Evolutionary conservation across 352 stramenopile genomes (phyloP), one percentile per base, ranked within the genome.

Genomic region (Lagenidium giganteum): DNA sequence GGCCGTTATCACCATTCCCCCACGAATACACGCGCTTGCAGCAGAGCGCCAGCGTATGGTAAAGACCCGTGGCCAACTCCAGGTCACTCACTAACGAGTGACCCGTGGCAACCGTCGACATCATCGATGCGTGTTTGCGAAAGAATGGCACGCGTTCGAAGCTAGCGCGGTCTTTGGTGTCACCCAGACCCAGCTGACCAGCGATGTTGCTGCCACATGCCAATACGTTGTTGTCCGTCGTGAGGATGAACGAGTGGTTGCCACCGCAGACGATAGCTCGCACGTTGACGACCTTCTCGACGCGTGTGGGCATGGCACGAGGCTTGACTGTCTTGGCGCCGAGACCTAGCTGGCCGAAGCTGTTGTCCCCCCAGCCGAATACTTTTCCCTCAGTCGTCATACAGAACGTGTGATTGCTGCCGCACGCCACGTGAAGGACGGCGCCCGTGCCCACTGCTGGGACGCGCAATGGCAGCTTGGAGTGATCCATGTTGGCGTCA

Each of bases 311-410:
- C 27, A 58, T 65, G 5, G 39, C 54, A 16, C 64, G 36, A 4
- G 56, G 57, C 22, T 70, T 63, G 11, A 35, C 12, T 20, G 31
- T 51, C 44, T 62, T 72, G 17, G 25, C 37, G 8, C 68, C 67
- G 26, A 78, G 56, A 43, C 73, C 67, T 4, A 89, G 46, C 41
- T 89, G 73, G 0, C 77, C 77, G 33, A 40, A 79, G 2, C 51
- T 57, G 39, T 87, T 89, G 45, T 87, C 73, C 1, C 76, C 73
- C 76, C 76, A 89, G 7, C 61, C 61, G 24, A 72, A 89, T 4
- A 83, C 61, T 13, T 70, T 68, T 8, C 64, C 66, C 28, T 84
- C 70, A 3, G 53, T 61, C 12, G 64, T 81, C 43, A 84, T 46
- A 28, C 70, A 87, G 17, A 89, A 38, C 5, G 76, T 87, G 49